phyloP scores from a whole-genome alignment of 1,284 basidiomycete species.

The Ustilago vetiveriae region DNA sequence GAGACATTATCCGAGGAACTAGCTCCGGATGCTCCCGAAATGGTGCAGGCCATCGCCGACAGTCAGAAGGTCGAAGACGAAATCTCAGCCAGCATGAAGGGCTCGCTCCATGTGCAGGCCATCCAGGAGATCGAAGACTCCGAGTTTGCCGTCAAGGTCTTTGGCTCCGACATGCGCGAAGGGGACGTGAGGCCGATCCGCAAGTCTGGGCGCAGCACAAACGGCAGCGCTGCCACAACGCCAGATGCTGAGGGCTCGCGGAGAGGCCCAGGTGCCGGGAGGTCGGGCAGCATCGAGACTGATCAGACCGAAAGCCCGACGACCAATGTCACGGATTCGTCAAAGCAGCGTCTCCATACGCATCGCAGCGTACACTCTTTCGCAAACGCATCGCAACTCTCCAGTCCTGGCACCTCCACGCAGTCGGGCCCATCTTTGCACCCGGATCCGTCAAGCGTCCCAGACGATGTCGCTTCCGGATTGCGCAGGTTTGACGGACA shows the following conservation, averaged over 20 bases:
- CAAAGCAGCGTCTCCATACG: not conserved
- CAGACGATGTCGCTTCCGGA: not conserved
- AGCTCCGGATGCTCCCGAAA: constrained; percentile 30
- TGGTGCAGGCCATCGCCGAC: constrained; percentile 43
- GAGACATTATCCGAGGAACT: constrained; percentile 28
- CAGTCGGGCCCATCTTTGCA: constrained; percentile 4
- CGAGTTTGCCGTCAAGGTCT: constrained; percentile 37
- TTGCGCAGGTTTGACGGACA: not conserved
- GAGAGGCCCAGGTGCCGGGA: not conserved
- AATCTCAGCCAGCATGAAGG: constrained; percentile 37
- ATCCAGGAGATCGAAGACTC: constrained; percentile 34
- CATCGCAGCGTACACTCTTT: constrained; percentile 3
- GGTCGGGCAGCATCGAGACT: constrained; percentile 9
- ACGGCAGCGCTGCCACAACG: constrained; percentile 10
- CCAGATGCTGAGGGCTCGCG: constrained; percentile 14
- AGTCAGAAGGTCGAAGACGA: constrained; percentile 40
- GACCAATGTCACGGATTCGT: not conserved
- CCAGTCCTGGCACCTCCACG: constrained; percentile 11
- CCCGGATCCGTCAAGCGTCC: not conserved
- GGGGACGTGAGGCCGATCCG: constrained; percentile 25
- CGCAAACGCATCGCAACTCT: constrained; percentile 5
- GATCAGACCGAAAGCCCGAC: constrained; percentile 5
- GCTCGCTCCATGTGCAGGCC: constrained; percentile 29
- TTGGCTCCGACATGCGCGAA: constrained; percentile 34
- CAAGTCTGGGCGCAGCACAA: constrained; percentile 5